Conservation (phyloP, 495 filamentous ascomycete genomes). For the Aspergillus hancockii region DNA sequence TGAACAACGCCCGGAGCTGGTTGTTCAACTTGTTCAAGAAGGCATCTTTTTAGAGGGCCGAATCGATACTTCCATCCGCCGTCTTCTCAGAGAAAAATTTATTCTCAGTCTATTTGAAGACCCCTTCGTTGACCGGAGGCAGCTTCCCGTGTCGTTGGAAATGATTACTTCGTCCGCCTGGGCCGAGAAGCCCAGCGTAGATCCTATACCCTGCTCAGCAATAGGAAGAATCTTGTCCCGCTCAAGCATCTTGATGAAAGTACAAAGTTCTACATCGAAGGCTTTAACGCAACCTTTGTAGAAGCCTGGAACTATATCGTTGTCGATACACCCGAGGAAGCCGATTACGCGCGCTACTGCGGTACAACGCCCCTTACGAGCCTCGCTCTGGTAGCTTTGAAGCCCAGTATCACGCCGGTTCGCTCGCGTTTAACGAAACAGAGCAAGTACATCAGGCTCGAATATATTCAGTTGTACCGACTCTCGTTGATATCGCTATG, state of each 20-base stretch:
- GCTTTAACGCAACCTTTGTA: constrained; percentile 1
- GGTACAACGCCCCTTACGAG: constrained; percentile 33
- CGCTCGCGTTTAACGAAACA: constrained; percentile 32
- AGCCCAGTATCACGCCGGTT: constrained; percentile 30
- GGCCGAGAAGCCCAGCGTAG: constrained; percentile 29
- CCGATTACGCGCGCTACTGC: constrained; percentile 36
- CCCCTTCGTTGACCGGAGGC: constrained; percentile 32
- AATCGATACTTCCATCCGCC: constrained; percentile 16
- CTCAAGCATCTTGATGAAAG: neutral
- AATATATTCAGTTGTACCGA: constrained; percentile 2
- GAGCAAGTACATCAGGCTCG: constrained; percentile 27
- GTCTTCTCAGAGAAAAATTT: constrained; percentile 18
- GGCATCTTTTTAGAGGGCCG: constrained; percentile 6
- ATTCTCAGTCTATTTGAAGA: constrained; percentile 18
- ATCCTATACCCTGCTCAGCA: constrained; percentile 35
- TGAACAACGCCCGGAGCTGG: constrained; percentile 34
- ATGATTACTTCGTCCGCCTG: constrained; percentile 29
- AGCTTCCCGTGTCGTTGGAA: constrained; percentile 31
- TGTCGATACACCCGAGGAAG: constrained; percentile 20
- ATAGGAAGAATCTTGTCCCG: constrained; percentile 17
- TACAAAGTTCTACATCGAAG: constrained; percentile 10
- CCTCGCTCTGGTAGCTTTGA: constrained; percentile 34
- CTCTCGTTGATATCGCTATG: constrained; percentile 3
- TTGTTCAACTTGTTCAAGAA: constrained; percentile 17
- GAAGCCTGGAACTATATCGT: neutral